Evolutionary conservation across 305 asterid genomes (phyloP).

Genomic region (Fraxinus sp.): DNA sequence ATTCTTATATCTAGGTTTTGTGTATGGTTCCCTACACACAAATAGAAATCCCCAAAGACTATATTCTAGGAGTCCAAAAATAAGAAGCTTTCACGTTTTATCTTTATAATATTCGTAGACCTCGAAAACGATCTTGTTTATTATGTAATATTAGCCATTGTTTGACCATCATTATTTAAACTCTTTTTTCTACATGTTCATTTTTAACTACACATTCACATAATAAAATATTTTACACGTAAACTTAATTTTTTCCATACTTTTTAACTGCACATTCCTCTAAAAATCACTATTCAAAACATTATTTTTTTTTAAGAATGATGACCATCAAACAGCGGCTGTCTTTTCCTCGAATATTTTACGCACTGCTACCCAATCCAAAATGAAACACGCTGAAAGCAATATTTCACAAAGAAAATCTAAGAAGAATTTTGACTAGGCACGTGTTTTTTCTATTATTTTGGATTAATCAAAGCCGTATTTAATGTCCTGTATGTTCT

Average conservation of each 20-base stretch:
- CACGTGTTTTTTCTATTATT: not conserved
- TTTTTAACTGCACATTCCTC: not conserved
- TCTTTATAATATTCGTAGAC: not conserved
- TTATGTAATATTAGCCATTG: not conserved
- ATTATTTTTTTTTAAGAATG: too few relatives aligned
- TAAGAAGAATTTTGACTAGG: not conserved
- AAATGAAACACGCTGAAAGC: not conserved
- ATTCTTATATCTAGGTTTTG: too few relatives aligned
- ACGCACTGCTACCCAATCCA: not conserved
- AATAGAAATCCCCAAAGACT: not conserved
- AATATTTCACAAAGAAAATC: not conserved
- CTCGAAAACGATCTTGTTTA: not conserved
- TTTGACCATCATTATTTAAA: too few relatives aligned
- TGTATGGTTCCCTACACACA: not conserved
- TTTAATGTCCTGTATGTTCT: not conserved
- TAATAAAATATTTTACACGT: not conserved
- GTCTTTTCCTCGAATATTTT: not conserved
- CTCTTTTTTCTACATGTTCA: too few relatives aligned
- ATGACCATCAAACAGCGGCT: not conserved
- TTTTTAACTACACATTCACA: too few relatives aligned
- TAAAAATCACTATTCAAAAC: too few relatives aligned
- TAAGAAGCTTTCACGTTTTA: not conserved
- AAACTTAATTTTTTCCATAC: too few relatives aligned
- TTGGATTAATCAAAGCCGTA: not conserved
- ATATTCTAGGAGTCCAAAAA: not conserved